These are phyloP conservation scores for Mycena galopus DNA, from an alignment of 768 basidiomycete genomes.

Conservation along the genomic window DNA sequence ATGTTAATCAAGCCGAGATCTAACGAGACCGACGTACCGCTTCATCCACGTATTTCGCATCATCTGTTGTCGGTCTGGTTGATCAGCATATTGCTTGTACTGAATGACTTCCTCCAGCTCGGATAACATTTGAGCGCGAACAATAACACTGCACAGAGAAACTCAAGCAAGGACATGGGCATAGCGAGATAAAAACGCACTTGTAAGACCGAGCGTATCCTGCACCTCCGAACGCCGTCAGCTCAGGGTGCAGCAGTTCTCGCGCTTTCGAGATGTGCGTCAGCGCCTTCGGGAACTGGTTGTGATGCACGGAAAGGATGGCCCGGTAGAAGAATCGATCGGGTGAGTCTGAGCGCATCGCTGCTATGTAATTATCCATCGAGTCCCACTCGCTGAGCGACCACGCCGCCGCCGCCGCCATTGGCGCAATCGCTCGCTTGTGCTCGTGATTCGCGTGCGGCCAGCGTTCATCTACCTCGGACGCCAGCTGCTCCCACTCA, in stretches of 20 bases:
- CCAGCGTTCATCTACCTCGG: constrained; percentile 93
- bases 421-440: constrained; percentile 91
- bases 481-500: constrained; percentile 94
- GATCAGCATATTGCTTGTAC: constrained; percentile 95
- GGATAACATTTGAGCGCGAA: constrained; percentile 98
- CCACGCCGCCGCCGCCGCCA: constrained; percentile 98
- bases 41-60: constrained; percentile 99
- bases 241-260: constrained; percentile 91
- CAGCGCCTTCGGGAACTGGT: constrained; percentile 93
- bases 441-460: constrained; percentile 84
- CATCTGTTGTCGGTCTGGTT: constrained; percentile 89
- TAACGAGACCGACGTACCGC: constrained; percentile 60
- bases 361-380: constrained; percentile 97
- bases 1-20: neutral
- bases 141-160: constrained; percentile 80
- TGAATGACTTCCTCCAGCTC: constrained; percentile 97
- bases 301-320: constrained; percentile 95
- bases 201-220: constrained; percentile 98
- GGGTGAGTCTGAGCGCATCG: constrained; percentile 93
- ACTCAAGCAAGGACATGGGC: neutral
- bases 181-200: constrained; percentile 60
- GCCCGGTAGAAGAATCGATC: constrained; percentile 97
- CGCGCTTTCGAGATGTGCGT: constrained; percentile 93
- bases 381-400: constrained; percentile 96
- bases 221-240: constrained; percentile 93